phyloP scores from a whole-genome alignment of 495 filamentous ascomycete genomes.

The Penicillium atrosanguineum region DNA sequence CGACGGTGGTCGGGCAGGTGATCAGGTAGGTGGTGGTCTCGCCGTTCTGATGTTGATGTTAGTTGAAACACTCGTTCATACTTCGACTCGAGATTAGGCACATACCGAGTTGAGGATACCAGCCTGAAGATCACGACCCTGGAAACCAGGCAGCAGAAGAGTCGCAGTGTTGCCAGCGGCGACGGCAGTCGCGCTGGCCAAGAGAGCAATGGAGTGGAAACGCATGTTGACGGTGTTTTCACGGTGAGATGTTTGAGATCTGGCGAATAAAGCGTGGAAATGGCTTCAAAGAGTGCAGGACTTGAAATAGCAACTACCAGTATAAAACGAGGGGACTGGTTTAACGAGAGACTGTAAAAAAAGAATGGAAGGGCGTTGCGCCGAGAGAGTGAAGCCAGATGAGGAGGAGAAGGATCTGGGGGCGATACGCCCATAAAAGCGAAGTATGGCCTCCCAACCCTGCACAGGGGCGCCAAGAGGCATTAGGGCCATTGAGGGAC shows the following conservation, averaged over 20 bases:
- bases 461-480: not conserved
- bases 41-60: constrained; percentile 11
- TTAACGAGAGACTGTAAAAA: constrained; percentile 21
- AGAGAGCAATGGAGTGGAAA: constrained; percentile 25
- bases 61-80: not conserved
- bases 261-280: constrained; percentile 24
- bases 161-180: constrained; percentile 30
- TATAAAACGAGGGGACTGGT: constrained; percentile 33
- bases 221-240: constrained; percentile 21
- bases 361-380: constrained; percentile 16
- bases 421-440: constrained; percentile 15
- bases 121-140: constrained; percentile 21
- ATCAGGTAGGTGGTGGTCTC: constrained; percentile 30
- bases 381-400: constrained; percentile 5
- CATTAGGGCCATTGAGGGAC: not conserved
- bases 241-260: constrained; percentile 7
- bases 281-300: constrained; percentile 18
- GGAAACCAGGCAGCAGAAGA: constrained; percentile 31
- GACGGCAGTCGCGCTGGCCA: constrained; percentile 28
- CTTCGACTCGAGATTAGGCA: not conserved
- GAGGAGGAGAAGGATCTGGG: constrained; percentile 1
- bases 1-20: constrained; percentile 23
- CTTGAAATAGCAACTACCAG: constrained; percentile 20
- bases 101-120: constrained; percentile 28
- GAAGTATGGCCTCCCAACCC: not conserved